A percentile compares a stretch with the other conserved stretches of the same genome.
phyloP scores from a whole-genome alignment of 2,329 filamentous ascomycete species.

The Lachnellula willkommii region DNA sequence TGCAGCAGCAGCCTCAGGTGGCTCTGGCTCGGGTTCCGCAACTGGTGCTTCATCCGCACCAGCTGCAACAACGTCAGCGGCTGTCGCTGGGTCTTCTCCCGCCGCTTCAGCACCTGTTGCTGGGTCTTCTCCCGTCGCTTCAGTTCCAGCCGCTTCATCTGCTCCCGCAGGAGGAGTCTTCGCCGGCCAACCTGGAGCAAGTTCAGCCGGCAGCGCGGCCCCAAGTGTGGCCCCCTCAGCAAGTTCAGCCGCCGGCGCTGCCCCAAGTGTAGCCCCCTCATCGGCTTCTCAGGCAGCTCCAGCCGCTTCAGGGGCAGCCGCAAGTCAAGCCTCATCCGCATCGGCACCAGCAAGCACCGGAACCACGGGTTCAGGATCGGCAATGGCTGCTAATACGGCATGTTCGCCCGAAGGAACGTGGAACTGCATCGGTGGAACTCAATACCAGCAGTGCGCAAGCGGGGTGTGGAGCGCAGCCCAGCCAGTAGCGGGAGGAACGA shows the following conservation, averaged over 20 bases:
- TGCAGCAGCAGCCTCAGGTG: conserved; percentile 13
- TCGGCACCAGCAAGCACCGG: conserved; percentile 21
- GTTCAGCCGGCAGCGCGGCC: conserved; percentile 24
- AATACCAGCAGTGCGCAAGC: conserved; percentile 51
- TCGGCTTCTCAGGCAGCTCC: conserved; percentile 17
- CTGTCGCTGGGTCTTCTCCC: conserved; percentile 10
- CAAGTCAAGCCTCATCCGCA: conserved; percentile 17
- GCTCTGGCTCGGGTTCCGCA: conserved; percentile 15
- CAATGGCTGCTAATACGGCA: conserved; percentile 37
- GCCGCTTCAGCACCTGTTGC: conserved; percentile 4
- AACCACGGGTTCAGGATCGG: conserved; percentile 18
- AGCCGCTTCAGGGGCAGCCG: conserved; percentile 17
- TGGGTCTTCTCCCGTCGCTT: conserved; percentile 4
- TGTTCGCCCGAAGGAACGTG: conserved; percentile 47
- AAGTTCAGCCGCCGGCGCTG: conserved; percentile 7
- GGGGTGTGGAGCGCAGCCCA: conserved; percentile 45
- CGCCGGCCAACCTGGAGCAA: not conserved
- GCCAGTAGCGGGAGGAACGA: conserved; percentile 41
- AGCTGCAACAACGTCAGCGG: conserved; percentile 1
- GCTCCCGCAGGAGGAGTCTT: conserved; percentile 30
- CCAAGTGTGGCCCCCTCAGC: conserved; percentile 10
- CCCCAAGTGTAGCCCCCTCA: conserved; percentile 1
- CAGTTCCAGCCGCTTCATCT: conserved; percentile 7
- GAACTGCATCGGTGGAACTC: conserved; percentile 48
- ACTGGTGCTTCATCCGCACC: not conserved